Conservation (phyloP, 768 basidiomycete species). For the Boletus insuetus region DNA sequence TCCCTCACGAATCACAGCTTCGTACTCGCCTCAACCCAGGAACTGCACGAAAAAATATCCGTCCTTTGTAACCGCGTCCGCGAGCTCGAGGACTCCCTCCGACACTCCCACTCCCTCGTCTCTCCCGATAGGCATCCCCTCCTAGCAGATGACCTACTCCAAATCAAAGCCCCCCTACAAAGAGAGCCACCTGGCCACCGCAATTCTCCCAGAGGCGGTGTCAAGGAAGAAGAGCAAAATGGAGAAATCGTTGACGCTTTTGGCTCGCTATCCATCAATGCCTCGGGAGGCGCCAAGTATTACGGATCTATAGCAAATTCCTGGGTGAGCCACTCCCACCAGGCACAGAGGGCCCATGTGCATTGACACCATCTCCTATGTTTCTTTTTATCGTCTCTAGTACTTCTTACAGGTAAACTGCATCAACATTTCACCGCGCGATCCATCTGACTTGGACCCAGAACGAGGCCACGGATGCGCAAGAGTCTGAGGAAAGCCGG, state of each 20-base stretch:
- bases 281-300: slow-evolving; percentile 72
- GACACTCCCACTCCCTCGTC: slow-evolving; percentile 54
- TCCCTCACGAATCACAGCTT: slow-evolving; percentile 44
- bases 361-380: slow-evolving; percentile 1
- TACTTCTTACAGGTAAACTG: slow-evolving; percentile 66
- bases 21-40: slow-evolving; percentile 76
- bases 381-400: slow-evolving; percentile 33
- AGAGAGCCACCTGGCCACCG: slow-evolving; percentile 51
- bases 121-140: slow-evolving; percentile 64
- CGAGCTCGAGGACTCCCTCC: slow-evolving; percentile 71
- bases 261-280: slow-evolving; percentile 71
- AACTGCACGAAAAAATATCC: slow-evolving; percentile 78
- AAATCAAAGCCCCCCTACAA: slow-evolving; percentile 74
- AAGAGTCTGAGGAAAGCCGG: slow-evolving; percentile 45
- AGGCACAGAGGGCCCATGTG: not conserved
- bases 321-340: slow-evolving; percentile 44
- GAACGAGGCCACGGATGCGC: slow-evolving; percentile 62
- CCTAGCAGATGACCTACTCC: slow-evolving; percentile 67
- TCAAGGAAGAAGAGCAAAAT: slow-evolving; percentile 63
- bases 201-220: slow-evolving; percentile 33
- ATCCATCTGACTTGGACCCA: slow-evolving; percentile 26
- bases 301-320: slow-evolving; percentile 76
- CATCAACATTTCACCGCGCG: not conserved
- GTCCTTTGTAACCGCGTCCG: slow-evolving; percentile 72
- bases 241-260: slow-evolving; percentile 77